These are phyloP conservation scores for Chamaecyparis obtusa DNA, from an alignment of 75 land plant species.

Conservation along the genomic window DNA sequence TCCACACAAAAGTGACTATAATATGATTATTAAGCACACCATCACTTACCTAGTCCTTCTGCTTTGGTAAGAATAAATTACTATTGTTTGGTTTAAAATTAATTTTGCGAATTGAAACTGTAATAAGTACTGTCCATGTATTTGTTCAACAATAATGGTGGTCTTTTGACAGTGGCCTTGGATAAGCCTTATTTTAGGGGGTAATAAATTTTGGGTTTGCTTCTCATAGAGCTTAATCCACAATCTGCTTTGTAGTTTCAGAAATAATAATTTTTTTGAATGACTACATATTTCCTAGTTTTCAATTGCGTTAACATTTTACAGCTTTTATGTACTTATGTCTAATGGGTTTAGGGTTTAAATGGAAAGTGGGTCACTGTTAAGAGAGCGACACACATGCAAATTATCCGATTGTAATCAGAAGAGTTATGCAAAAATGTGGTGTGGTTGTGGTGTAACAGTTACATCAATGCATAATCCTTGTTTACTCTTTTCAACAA, in stretches of 20 bases:
- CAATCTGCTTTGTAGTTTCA: not conserved
- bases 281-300: not conserved
- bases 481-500: not conserved
- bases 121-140: too few species aligned
- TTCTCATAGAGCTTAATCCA: not conserved
- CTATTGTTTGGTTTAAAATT: not conserved
- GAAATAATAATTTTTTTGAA: not conserved
- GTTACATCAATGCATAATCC: not conserved
- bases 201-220: not conserved
- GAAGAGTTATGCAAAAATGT: not conserved
- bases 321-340: not conserved
- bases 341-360: not conserved
- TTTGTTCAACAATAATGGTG: too few species aligned
- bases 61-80: not conserved
- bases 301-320: not conserved
- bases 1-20: too few species aligned
- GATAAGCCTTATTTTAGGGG: not conserved
- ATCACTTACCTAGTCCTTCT: not conserved
- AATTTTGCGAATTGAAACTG: not conserved
- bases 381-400: not conserved
- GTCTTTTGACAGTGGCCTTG: not conserved
- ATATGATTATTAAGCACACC: conserved; percentile 6
- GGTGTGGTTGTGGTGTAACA: not conserved
- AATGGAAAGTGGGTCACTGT: not conserved
- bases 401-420: not conserved